Evolutionary conservation across 306 rosid genomes (phyloP), one percentile per base, ranked within the genome.

Genomic region (Inga oerstediana): DNA sequence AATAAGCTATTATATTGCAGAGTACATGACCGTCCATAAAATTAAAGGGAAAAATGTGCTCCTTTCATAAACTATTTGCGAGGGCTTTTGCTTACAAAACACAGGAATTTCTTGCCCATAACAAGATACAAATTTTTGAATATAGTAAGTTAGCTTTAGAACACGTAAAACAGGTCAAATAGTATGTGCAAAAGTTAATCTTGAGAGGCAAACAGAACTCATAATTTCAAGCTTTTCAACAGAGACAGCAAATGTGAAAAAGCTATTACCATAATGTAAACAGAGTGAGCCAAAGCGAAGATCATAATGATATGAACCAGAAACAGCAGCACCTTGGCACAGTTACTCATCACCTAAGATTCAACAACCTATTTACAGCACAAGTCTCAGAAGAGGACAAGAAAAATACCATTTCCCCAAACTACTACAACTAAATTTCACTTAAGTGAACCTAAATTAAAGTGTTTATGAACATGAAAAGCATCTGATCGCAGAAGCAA

Each of bases 341-440:
- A 74, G 87, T 69, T 85, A 37, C 76, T 74, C 72, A 83, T 81
- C 37, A 85, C 43, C 85, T 82, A 89, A 89, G 56, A 84, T 87
- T 75, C 84, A 86, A 80, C 90, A 83, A 85, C 79, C 88, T 89
- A 88, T 88, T 85, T 90, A 91, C 94, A 91, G 80, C 76, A 85
- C 88, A 81, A 75, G 84, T 64, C 80, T 85, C 70, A 56, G 75
- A 52, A 52, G 64, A 51, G n/a, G 19, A 20, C 76, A 27, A 71
- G 34, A 17, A 17, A 16, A 61, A 58, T 65, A 72, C 24, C 74
- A 69, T 82, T 81, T 85, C 74, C 17, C 13, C 78, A 83, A 70
- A 76, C 65, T 75, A 88, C 85, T 48, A 67, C 9, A 34, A 82
- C 77, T 81, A 76, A 71, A 80, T 69, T 81, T 77, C 84, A 82